Base-by-base conservation (phyloP, 176 grass and related monocot genomes). In the Ensete ventricosum region DNA sequence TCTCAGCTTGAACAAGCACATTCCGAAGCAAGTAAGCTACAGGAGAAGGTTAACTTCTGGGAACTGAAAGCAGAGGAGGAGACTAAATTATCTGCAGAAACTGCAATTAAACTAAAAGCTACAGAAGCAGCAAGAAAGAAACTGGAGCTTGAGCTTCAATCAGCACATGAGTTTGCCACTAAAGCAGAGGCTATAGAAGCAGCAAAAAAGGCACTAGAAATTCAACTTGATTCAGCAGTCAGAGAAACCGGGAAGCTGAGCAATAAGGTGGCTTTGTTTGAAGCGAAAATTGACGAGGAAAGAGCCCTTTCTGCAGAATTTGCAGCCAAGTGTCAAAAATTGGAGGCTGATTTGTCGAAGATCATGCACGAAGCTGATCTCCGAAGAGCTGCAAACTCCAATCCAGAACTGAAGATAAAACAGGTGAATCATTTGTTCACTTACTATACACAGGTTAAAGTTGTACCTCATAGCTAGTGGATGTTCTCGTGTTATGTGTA, bases 201-300 rank as follows among this genome's bases (percentile, higher is more conserved):
- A 76, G 67, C 70, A 11, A 89, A 77, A 83, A 81, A 83, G 64
- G 73, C 67, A 24, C 73, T 92, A 71, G 80, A 87, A 67, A 43
- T 23, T 54, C 94, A 83, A 54, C 88, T 93, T 62, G 90, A 91
- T 80, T 74, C 64, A 58, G 78, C 86, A 74, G 78, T 87, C 64
- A 52, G 82, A 7, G 91, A 91, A 76, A 25, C 87, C 51, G 51
- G 27, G 21, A 89, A 81, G 76, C 82, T 91, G 70, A 80, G 48
- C 55, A 77, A 85, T 64, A 89, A 81, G 67, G 71, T 91, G 48
- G 77, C 62, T 72, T 57, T 88, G 66, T 58, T 95, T 51, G 88
- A 99, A 81, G 84, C 78, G 22, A 88, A 79, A 77, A 80, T 91
- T 83, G 86, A 88, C 63, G 81, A 95, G 76, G 91, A 99, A 88